Base-by-base conservation (phyloP, 352 stramenopile species). In the Phytophthora meadii region DNA sequence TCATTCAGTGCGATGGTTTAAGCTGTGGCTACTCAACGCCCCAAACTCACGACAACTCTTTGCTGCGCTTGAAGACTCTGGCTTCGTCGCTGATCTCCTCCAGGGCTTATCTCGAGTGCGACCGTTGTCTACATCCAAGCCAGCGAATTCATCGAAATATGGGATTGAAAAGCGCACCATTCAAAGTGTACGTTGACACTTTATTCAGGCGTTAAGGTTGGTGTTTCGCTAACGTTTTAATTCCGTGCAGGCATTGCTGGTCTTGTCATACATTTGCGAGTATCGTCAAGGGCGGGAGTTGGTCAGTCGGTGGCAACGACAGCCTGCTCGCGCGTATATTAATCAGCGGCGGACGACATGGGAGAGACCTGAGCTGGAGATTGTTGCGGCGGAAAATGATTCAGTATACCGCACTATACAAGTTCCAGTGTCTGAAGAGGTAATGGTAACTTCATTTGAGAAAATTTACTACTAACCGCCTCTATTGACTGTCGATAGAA, bases 21-120 rank as follows among this genome's bases (percentile, higher is more conserved):
- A 65, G 8, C 54, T 70, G 15, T 92, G 84, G 84, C 28, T 82
- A 11, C 52, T 76, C 3, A 87, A 84, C 59, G 49, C 44, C 3
- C 80, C 84, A 24, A 68, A 27, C 7, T 9, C 34, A 6, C 50
- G 17, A 1, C 82, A 89, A 24, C 28, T 90, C 11, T 81, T 89
- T 39, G 51, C 50, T 17, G 69, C 68, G 8, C 24, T 73, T 15
- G 28, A 70, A 25, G 76, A 84, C 28, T 77, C 65, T 32, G 63
- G 74, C 0, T 74, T 85, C 30, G 41, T 79, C 1, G 42, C 44
- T 14, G 74, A 87, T 44, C 4, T 82, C 22, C 63, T 89, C 8
- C 76, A 88, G 32, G 45, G 54, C 10, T 69, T 89, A 40, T 75
- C 77, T 45, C 72, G 70, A 24, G 15, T 83, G 7, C 60, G 74